Evolutionary conservation across 2,329 filamentous ascomycete genomes (phyloP).

Genomic region (Apiospora pterosperma): DNA sequence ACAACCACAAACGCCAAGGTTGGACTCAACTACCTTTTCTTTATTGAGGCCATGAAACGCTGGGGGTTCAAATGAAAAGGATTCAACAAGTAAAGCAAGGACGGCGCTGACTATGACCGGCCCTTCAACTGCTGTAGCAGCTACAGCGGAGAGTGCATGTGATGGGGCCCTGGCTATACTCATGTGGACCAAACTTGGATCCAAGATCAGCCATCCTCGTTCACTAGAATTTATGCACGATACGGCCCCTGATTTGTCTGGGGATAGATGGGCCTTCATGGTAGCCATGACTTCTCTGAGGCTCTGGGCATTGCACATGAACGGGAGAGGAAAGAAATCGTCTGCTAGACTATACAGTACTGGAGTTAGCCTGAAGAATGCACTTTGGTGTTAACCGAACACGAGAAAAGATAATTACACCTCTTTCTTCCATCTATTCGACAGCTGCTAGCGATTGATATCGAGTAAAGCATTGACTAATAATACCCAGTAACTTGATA

Average conservation of each 20-base stretch:
- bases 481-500: too few species aligned
- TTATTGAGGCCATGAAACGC: conserved; percentile 13
- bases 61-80: conserved; percentile 17
- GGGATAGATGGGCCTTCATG: conserved; percentile 11
- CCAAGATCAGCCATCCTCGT: conserved; percentile 12
- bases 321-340: not conserved
- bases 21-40: conserved; percentile 12
- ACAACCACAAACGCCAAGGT: conserved; percentile 6
- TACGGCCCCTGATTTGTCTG: not conserved
- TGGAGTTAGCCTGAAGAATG: too few species aligned
- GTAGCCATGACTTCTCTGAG: conserved; percentile 10
- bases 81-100: conserved; percentile 11
- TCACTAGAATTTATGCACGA: conserved; percentile 7
- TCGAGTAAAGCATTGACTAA: too few species aligned
- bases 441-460: too few species aligned
- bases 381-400: too few species aligned
- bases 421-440: too few species aligned
- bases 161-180: conserved; percentile 9
- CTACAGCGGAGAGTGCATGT: not conserved
- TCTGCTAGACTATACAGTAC: too few species aligned
- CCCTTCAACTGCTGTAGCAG: not conserved
- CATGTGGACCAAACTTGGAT: conserved; percentile 11
- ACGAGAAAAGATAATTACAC: not conserved
- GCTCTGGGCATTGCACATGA: conserved; percentile 8
- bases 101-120: conserved; percentile 1